Evolutionary conservation across 129 eudicot genomes (phyloP).

Genomic region (Tagetes patula): DNA sequence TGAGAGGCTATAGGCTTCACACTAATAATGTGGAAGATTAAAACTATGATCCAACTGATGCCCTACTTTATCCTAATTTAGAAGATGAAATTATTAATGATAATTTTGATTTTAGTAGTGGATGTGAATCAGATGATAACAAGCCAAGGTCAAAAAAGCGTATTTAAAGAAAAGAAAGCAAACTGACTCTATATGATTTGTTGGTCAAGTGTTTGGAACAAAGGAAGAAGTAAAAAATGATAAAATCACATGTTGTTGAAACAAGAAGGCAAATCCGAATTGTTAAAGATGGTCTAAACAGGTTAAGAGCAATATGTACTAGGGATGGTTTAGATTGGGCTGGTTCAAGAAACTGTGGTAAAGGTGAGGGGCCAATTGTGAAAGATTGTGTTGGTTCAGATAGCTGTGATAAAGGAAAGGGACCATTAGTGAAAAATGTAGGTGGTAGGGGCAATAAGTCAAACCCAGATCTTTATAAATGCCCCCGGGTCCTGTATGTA

Average conservation of each 20-base stretch:
- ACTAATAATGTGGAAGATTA: background rate
- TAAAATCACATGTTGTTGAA: background rate
- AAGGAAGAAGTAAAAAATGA: background rate
- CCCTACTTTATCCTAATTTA: too few species aligned
- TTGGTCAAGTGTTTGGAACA: background rate
- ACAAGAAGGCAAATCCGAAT: background rate
- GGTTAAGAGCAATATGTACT: background rate
- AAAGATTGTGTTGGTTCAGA: background rate
- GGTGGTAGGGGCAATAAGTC: background rate
- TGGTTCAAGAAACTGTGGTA: too few species aligned
- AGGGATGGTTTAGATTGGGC: too few species aligned
- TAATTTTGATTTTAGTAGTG: background rate
- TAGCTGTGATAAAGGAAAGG: background rate
- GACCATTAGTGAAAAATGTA: background rate
- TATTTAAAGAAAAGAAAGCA: background rate
- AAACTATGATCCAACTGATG: too few species aligned
- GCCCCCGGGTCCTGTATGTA: background rate
- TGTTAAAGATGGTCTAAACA: background rate
- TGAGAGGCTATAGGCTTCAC: background rate
- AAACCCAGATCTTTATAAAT: background rate
- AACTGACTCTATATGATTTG: background rate
- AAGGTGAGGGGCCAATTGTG: background rate
- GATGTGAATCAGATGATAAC: too few species aligned
- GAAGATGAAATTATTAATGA: background rate
- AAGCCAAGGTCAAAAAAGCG: too few species aligned